phyloP scores from a whole-genome alignment of 2,329 filamentous ascomycete genomes.

The Aspergillus sclerotialis region DNA sequence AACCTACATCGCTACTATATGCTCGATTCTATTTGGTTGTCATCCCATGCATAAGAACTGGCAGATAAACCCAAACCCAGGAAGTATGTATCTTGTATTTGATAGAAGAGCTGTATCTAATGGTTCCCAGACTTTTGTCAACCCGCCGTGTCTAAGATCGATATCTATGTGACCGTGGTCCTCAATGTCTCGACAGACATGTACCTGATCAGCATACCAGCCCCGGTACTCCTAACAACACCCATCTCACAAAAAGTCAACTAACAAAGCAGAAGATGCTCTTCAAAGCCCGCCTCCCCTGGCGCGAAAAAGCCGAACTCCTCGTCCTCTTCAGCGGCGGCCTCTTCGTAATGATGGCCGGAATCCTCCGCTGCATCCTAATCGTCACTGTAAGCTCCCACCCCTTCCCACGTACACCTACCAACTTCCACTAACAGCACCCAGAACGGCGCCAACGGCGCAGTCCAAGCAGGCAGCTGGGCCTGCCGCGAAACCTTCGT shows the following conservation, averaged over 20 bases:
- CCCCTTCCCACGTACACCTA: no score
- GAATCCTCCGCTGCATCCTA: conserved; percentile 48
- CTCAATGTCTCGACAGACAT: conserved; percentile 52
- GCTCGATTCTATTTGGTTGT: conserved; percentile 48
- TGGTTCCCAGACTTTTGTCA: conserved; percentile 38
- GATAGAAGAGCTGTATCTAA: no score
- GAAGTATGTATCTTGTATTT: conserved; percentile 34
- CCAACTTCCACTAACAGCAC: neutral
- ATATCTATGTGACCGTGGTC: conserved; percentile 46
- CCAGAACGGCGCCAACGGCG: conserved; percentile 31
- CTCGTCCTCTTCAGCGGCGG: conserved; percentile 51
- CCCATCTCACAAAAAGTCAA: neutral
- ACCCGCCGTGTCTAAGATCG: conserved; percentile 44
- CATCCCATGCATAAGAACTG: conserved; percentile 49
- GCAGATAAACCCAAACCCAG: conserved; percentile 54
- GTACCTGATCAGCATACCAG: conserved; percentile 54
- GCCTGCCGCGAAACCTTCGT: conserved; percentile 41
- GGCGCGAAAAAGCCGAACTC: conserved; percentile 46
- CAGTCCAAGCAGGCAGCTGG: conserved; percentile 37
- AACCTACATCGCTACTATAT: conserved; percentile 45
- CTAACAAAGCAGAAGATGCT: conserved; percentile 37
- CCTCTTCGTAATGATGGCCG: conserved; percentile 49
- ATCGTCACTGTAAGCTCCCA: conserved; percentile 37
- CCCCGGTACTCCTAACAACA: conserved; percentile 43
- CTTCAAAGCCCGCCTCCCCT: conserved; percentile 44